Conservation (phyloP, 768 basidiomycete species). For the Amanita jacksonii region DNA sequence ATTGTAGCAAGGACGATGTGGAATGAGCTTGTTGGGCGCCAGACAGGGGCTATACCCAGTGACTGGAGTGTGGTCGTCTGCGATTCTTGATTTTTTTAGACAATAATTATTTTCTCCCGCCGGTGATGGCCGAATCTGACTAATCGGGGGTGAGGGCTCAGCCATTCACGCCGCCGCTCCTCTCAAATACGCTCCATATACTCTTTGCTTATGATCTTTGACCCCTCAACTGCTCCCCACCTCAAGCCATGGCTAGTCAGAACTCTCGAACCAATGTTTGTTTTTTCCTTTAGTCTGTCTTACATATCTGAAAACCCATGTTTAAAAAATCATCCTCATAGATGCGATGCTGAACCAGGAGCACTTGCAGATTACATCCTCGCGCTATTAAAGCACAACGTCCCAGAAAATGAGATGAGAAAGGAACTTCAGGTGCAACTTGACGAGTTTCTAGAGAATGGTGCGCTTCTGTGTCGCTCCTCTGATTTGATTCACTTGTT, state of each 20-base stretch:
- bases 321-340: slow-evolving; percentile 29
- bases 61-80: slow-evolving; percentile 63
- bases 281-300: slow-evolving; percentile 11
- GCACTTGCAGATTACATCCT: slow-evolving; percentile 93
- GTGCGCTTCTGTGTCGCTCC: slow-evolving; percentile 28
- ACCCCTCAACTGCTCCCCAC: slow-evolving; percentile 50
- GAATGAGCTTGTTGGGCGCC: slow-evolving; percentile 67
- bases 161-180: not conserved
- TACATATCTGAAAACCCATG: slow-evolving; percentile 13
- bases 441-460: slow-evolving; percentile 89
- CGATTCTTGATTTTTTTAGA: slow-evolving; percentile 12
- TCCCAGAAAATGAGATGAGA: slow-evolving; percentile 72
- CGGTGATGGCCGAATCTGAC: slow-evolving; percentile 5
- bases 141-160: not conserved
- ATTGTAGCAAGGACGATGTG: slow-evolving; percentile 66
- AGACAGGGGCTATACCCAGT: slow-evolving; percentile 68
- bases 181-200: not conserved
- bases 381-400: slow-evolving; percentile 86
- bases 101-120: not conserved
- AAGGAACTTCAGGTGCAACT: slow-evolving; percentile 69
- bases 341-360: slow-evolving; percentile 94
- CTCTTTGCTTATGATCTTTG: slow-evolving; percentile 47
- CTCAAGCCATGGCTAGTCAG: slow-evolving; percentile 85
- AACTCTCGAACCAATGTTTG: slow-evolving; percentile 87
- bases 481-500: slow-evolving; percentile 9